Evolutionary conservation across 495 filamentous ascomycete genomes (phyloP), one percentile per base, ranked within the genome.

Genomic region (Lepidopterella palustris): DNA sequence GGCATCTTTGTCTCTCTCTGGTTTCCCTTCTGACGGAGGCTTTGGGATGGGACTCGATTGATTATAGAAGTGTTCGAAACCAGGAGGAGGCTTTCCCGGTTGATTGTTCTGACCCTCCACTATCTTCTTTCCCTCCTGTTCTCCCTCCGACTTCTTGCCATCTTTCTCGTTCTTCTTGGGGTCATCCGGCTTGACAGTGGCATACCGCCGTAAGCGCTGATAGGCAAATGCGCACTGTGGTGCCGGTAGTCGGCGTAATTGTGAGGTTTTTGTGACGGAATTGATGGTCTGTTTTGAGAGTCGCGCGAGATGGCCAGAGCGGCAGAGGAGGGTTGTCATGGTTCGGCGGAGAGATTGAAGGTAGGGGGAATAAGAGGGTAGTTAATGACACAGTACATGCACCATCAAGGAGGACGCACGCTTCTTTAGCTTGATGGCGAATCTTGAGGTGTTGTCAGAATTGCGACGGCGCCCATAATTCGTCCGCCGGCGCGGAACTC

Each of bases 271-370:
- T 55, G 60, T 57, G 45, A 60, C 35, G 42, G 57, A n/a, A 40
- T 56, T 51, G 45, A 60, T 26, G 62, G 78, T 78, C 59, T 75
- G 75, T 71, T 75, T 80, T 66, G 83, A 80, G 70, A 82, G 75
- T 71, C 82, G 79, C 72, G 82, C 80, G 71, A 87, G 70, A 72
- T 80, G 77, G 73, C 81, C 79, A 69, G 86, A 81, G 71, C 82
- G 83, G 67, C 84, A 82, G 60, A 88, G 75, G 66, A 86, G 69
- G 70, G 78, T 78, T 69, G 84, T 81, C 84, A 87, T 87, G 18
- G 60, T 63, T 23, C 47, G 55, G 21, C 23, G 10, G 50, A 25
- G 54, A 58, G 53, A 57, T 15, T 26, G 58, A 50, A 15, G 47
- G 31, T 47, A 49, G 54, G 63, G 48, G 29, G 56, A 28, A 21